Percentiles rank a stretch among this genome's conserved stretches.
Conservation (phyloP, 108 stramenopile species). For the Nitzschia palea region DNA sequence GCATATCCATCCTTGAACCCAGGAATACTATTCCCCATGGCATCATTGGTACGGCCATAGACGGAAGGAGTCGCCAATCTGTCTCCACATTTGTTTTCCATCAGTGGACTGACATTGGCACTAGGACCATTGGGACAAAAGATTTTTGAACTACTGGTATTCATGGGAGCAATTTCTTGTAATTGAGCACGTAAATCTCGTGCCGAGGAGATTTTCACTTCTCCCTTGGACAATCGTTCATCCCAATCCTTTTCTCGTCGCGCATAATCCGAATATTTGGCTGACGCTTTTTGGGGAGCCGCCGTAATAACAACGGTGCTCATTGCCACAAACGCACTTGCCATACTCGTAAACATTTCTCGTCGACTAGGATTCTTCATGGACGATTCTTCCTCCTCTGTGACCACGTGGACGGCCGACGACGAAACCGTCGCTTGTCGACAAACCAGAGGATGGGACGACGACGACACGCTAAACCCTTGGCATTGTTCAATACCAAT, state of each 20-base stretch:
- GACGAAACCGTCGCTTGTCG: neutral
- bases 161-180: conserved; percentile 77
- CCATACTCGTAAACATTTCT: conserved; percentile 18
- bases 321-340: conserved; percentile 3
- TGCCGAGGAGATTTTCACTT: conserved; percentile 63
- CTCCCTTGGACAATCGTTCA: conserved; percentile 54
- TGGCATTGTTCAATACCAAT: neutral
- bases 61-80: conserved; percentile 65
- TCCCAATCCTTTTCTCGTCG: conserved; percentile 83
- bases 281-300: conserved; percentile 33
- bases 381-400: neutral
- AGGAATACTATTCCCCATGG: conserved; percentile 78
- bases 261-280: conserved; percentile 68
- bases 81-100: conserved; percentile 90
- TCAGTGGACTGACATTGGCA: conserved; percentile 72
- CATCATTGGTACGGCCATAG: conserved; percentile 72
- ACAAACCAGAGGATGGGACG: neutral
- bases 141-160: conserved; percentile 63
- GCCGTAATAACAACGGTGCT: neutral
- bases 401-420: too few species aligned
- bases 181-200: conserved; percentile 62
- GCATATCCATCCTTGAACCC: conserved; percentile 48
- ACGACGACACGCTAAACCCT: neutral
- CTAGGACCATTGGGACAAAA: conserved; percentile 87
- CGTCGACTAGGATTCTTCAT: neutral